Conservation (phyloP, 208 protist species). For the Trypanosoma grayi region DNA sequence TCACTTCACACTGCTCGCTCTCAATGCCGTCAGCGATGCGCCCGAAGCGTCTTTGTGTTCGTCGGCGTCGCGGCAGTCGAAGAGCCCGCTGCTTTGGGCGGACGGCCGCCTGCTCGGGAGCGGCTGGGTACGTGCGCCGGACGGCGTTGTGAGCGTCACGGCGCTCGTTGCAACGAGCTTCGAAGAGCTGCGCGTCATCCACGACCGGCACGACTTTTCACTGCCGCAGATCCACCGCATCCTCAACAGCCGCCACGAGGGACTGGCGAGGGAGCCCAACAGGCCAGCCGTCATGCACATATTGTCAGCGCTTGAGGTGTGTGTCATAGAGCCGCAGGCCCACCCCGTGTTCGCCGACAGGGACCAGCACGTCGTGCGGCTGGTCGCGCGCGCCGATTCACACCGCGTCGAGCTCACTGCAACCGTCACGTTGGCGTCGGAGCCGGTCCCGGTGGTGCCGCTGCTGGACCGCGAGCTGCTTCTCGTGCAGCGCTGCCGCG, state of each 20-base stretch:
- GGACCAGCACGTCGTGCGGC: constrained; percentile 25
- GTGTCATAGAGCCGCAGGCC: constrained; percentile 48
- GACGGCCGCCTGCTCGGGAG: constrained; percentile 52
- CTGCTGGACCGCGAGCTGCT: constrained; percentile 41
- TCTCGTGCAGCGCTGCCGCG: constrained; percentile 59
- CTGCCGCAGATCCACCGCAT: constrained; percentile 65
- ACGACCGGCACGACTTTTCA: constrained; percentile 40
- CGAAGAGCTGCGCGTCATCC: constrained; percentile 71
- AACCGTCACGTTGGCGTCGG: constrained; percentile 20
- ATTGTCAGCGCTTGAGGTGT: constrained; percentile 50
- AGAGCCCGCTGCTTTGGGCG: constrained; percentile 70
- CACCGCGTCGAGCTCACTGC: constrained; percentile 27
- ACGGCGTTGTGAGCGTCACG: constrained; percentile 47
- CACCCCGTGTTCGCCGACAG: constrained; percentile 55
- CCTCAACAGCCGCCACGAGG: constrained; percentile 24
- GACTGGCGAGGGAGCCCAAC: neutral
- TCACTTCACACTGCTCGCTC: constrained; percentile 31
- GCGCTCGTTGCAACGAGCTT: constrained; percentile 70
- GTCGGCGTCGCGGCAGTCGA: constrained; percentile 32
- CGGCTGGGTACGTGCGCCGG: constrained; percentile 50
- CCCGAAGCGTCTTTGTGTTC: constrained; percentile 7
- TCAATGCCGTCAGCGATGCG: neutral
- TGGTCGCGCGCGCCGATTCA: constrained; percentile 25
- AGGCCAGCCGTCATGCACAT: constrained; percentile 60
- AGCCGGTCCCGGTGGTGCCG: constrained; percentile 34